Evolutionary conservation across 2,329 filamentous ascomycete species (phyloP).

Genomic region (Tolypocladium guangdongense): DNA sequence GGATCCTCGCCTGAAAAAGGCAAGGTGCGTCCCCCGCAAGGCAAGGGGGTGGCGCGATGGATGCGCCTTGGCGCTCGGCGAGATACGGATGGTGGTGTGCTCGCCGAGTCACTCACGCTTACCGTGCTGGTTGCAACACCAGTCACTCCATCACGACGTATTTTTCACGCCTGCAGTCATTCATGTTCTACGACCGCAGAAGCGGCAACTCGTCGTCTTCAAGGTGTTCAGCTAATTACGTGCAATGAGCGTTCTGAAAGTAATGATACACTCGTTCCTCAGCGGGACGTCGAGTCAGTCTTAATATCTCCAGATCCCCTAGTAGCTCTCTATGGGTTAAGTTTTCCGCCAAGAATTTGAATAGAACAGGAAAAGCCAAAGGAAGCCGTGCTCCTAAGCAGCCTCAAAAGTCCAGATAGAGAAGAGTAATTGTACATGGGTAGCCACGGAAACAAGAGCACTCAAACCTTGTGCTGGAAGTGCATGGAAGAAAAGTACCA

Average conservation of each 20-base stretch:
- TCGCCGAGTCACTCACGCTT: too few species aligned
- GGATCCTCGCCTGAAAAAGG: not conserved
- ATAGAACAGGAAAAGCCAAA: not conserved
- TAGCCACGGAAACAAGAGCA: conserved; percentile 6
- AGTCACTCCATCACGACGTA: not conserved
- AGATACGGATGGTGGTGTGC: not conserved
- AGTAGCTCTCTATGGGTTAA: not conserved
- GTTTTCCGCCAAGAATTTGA: not conserved
- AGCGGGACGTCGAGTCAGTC: not conserved
- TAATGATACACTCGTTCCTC: conserved; percentile 1
- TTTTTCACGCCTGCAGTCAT: not conserved
- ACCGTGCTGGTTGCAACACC: not conserved
- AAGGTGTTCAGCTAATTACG: not conserved
- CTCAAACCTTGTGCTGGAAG: not conserved
- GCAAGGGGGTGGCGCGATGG: not conserved
- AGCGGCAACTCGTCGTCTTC: not conserved
- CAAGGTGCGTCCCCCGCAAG: not conserved
- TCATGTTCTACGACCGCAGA: too few species aligned
- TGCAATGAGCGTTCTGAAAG: conserved; percentile 2
- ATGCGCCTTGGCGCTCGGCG: not conserved
- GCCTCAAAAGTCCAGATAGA: conserved; percentile 1
- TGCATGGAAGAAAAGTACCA: not conserved
- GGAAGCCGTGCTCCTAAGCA: not conserved
- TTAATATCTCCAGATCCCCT: not conserved
- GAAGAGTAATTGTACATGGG: conserved; percentile 25